Evolutionary conservation across 768 basidiomycete genomes (phyloP), one percentile per base, ranked within the genome.

Genomic region (Hericium rajendrae): DNA sequence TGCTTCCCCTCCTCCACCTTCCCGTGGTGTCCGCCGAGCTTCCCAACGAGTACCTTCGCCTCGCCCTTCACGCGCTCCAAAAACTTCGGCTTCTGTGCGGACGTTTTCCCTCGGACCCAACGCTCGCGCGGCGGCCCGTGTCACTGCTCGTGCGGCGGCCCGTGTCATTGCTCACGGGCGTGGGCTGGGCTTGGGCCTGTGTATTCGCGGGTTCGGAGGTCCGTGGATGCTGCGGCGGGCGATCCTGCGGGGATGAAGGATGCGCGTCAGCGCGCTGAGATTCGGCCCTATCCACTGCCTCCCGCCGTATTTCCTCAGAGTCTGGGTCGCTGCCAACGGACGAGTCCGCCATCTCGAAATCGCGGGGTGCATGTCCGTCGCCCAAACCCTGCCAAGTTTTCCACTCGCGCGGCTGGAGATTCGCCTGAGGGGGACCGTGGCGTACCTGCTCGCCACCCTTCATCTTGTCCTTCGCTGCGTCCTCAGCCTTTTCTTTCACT

Each of bases 1-100:
- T 40, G 26, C 37, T 51, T 59, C 38, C 54, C 54, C 20, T 54
- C 48, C 20, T 59, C 58, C 13, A 51, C 48, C 54, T 59, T 59
- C 4, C 16, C 15, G n/a, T 18, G 15, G 13, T 59, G 28, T 11
- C 53, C 48, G 11, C 48, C 53, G 20, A 59, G 39, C 50, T 54
- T 59, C n/a, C 58, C 58, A 39, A 43, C 39, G n/a, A 59, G 3
- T 6, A 59, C 22, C 54, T 50, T 55, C 2, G 41, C 38, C 39
- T 51, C 58, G 9, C 58, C 58, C 20, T 26, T 54, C 28, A 59
- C 38, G 20, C 54, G 39, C 10, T 59, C 58, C 53, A 54, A 39
- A 10, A 59, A 51, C 26, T 40, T 56, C 13, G 40, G 22, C 37
- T 59, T 59, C 9, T 38, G 41, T 46, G 13, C 9, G 32, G 32